Base-by-base conservation (phyloP, 148 eudicot species). In the Euryodendron excelsum region DNA sequence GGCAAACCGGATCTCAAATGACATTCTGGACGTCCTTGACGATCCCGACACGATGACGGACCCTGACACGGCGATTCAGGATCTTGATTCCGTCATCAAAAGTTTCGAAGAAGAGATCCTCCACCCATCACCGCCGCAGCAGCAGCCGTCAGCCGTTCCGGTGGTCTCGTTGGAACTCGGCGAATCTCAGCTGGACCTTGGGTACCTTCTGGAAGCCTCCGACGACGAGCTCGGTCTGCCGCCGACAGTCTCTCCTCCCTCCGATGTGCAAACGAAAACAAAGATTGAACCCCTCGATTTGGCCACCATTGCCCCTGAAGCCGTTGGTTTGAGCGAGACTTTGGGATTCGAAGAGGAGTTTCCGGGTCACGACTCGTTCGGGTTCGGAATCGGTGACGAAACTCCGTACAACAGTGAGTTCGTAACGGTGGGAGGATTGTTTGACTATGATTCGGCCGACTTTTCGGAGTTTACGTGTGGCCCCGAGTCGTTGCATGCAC, bases 141-240 rank as follows among this genome's bases (percentile, higher is more conserved):
- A 20, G 66, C 48, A 23, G 66, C 23, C 74, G 31, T 13, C n/a
- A n/a, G n/a, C 20, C 13, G 31, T 47, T 47, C 68, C 27, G 25
- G 37, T 17, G 50, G 9, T 11, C 11, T 33, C 4, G 28, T 55
- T 53, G 11, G 78, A 75, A 20, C 0, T 69, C 64, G 34, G 65
- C 21, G 74, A 75, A 74, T 20, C 77, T 0, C 85, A 53, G 67
- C 73, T 73, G 53, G 85, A 82, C 13, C 82, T 87, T 1, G 89
- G 85, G 10, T 87, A 79, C 75, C 87, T 87, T n/a, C 75, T 87
- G 3, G 89, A 78, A 13, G 89, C 89, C 8, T 87, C 87, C 13
- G 89, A 84, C 81, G 80, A 82, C 80, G 89, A 87, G 67, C 89
- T 87, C 9, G 89, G 89, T 41, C 80, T 87, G 28, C 89, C 89